phyloP scores from a whole-genome alignment of 345 rosid species.

The Leavenworthia alabamica region DNA sequence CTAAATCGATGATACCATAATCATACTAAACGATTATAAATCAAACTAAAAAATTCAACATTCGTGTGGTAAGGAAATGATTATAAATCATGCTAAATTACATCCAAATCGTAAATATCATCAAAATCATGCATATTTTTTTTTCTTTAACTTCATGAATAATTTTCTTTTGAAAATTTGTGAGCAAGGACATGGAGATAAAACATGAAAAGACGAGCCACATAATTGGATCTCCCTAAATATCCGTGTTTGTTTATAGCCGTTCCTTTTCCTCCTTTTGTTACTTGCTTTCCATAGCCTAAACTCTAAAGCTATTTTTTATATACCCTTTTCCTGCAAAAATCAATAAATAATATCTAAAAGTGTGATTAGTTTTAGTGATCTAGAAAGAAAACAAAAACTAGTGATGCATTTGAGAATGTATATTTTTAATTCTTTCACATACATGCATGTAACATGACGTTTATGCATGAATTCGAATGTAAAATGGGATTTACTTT shows the following conservation, averaged over 20 bases:
- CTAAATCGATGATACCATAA: not conserved
- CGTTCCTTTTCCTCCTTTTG: conserved; percentile 27
- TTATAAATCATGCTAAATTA: too few relatives aligned
- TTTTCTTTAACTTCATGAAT: not conserved
- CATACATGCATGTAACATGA: not conserved
- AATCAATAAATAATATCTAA: not conserved
- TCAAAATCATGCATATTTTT: not conserved
- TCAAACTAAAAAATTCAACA: not conserved
- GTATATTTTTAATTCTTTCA: not conserved
- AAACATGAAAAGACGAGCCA: conserved; percentile 36
- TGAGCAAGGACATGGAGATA: not conserved
- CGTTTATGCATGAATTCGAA: not conserved
- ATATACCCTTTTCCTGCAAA: not conserved
- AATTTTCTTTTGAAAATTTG: not conserved
- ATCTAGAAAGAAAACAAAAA: not conserved
- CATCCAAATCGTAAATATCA: too few relatives aligned
- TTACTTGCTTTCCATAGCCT: conserved; percentile 8
- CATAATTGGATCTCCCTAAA: conserved; percentile 30
- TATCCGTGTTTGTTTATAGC: conserved; percentile 35
- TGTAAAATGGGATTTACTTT: not conserved
- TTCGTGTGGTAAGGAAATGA: not conserved
- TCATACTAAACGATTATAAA: too few relatives aligned
- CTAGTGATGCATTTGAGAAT: not conserved
- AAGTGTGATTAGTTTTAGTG: not conserved
- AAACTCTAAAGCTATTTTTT: not conserved